phyloP scores from a whole-genome alignment of 768 basidiomycete genomes.

The Trametes coccinea region DNA sequence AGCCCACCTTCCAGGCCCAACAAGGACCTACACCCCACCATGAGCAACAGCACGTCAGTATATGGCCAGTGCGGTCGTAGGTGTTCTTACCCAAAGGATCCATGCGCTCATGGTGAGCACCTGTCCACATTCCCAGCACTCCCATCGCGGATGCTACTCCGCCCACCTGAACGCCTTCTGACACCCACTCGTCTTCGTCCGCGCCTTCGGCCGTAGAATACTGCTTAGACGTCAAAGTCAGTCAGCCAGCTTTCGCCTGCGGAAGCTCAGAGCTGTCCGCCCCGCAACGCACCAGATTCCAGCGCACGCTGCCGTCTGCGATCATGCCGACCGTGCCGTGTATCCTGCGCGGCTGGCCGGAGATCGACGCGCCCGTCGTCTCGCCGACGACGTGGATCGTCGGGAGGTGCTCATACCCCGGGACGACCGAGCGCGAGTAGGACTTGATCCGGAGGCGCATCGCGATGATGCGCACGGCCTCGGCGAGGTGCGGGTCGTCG shows the following conservation, averaged over 20 bases:
- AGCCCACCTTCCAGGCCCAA: slow-evolving; percentile 17
- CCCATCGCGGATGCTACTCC: slow-evolving; percentile 52
- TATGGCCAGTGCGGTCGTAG: background rate
- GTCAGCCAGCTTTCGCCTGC: background rate
- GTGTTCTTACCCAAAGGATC: slow-evolving; percentile 44
- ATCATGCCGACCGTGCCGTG: slow-evolving; percentile 49
- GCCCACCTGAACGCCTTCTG: slow-evolving; percentile 57
- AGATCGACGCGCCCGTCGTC: slow-evolving; percentile 42
- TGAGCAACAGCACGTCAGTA: background rate
- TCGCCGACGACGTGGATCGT: slow-evolving; percentile 52
- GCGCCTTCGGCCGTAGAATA: slow-evolving; percentile 30
- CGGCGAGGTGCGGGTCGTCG: slow-evolving; percentile 35
- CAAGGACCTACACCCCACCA: background rate
- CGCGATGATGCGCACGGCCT: slow-evolving; percentile 56
- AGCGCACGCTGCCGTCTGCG: slow-evolving; percentile 50
- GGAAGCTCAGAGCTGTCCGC: background rate
- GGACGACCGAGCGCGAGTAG: slow-evolving; percentile 26
- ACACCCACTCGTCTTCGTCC: slow-evolving; percentile 46
- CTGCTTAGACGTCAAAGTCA: slow-evolving; percentile 14
- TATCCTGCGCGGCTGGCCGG: slow-evolving; percentile 38
- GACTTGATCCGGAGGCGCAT: slow-evolving; percentile 42
- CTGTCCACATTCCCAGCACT: slow-evolving; percentile 57
- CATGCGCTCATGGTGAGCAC: slow-evolving; percentile 45
- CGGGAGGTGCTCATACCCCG: slow-evolving; percentile 40
- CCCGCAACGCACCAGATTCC: slow-evolving; percentile 44